Evolutionary conservation across 2,329 filamentous ascomycete species (phyloP), one percentile per base, ranked within the genome.

Genomic region (Zasmidium cellare): DNA sequence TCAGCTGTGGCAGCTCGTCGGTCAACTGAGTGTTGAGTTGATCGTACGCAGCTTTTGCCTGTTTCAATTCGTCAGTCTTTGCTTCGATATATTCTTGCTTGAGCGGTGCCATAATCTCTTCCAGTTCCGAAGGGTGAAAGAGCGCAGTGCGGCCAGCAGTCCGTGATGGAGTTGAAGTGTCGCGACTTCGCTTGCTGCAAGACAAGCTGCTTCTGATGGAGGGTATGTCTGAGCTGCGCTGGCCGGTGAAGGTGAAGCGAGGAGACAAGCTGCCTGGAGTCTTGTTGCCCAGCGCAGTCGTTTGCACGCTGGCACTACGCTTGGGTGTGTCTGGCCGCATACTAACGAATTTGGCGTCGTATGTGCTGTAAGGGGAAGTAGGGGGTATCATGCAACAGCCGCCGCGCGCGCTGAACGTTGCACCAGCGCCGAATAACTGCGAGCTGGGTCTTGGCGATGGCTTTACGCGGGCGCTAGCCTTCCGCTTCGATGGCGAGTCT

Each of bases 1-100:
- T 97, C 53, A 99, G 84, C 76, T 97, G 93, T 1, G 94, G 94
- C 55, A 99, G 78, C 79, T 99, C 94, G 55, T 86, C 88, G 69
- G 90, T 96, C 53, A 99, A 84, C 75, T 97, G 96, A 71, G 97
- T 92, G 77, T 99, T 99, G 68, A 99, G 82, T 77, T 96, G 91
- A 74, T 99, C 94, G 80, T 99, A 99, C 9, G 91, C 90, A 56
- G 86, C 86, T 76, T 90, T 93, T 64, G 93, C 91, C 71, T 72
- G 69, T 61, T 54, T 48, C 23, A 68, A 50, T 24, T 63, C 55
- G 67, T 72, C 63, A 72, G 71, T 61, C 58, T 71, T 62, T 20
- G 61, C 64, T 46, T 62, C 46, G n/a, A 69, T 57, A 53, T 67
- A 71, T 31, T 69, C 58, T 22, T 66, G 55, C 54, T 62, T 64